Evolutionary conservation across 805 yeast species (phyloP), one percentile per base, ranked within the genome.

Genomic region (Spathaspora arborariae): DNA sequence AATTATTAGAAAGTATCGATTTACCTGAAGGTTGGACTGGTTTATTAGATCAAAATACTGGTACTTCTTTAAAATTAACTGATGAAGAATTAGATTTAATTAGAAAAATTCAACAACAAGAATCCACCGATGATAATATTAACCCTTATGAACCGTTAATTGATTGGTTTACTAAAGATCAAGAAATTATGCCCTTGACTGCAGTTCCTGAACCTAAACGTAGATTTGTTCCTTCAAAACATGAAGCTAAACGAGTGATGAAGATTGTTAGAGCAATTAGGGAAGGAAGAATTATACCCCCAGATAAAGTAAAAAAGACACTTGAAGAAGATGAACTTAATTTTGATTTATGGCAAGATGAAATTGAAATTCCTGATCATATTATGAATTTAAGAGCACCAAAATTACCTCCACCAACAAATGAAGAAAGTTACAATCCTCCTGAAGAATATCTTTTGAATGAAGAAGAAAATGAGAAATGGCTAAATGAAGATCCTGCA

Each of bases 11-110:
- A 60, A 75, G 83, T 24, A 94, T 94, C 50, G 99, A 94, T 51
- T 74, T 94, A 52, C 99, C 99, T 11, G 95, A 88, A 67, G 99
- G 99, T 20, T 94, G 98, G 98, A 94, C 99, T 13, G 99, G 99
- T 41, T 75, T 94, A 51, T 70, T 92, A 51, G 98, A 94, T 66
- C 85, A 88, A 59, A 78, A 83, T 58, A 89, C 98, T 5, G 99
- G 99, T 51, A 65, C 82, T 8, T 76, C 88, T 45, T 77, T 94
- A 70, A 90, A 94, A 55, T 74, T 94, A 53, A 81, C 89, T 6
- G 77, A 78, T 45, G 97, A 92, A 61, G 99, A 94, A 67, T 75
- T 91, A 59, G 96, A 91, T 55, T 77, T 94, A 52, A 88, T 94
- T 60, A 76, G 84, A 54, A 89, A 88, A 63, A 82, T 94, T 57